Base-by-base conservation (phyloP, 257 asterid genomes). In the Capsicum baccatum region DNA sequence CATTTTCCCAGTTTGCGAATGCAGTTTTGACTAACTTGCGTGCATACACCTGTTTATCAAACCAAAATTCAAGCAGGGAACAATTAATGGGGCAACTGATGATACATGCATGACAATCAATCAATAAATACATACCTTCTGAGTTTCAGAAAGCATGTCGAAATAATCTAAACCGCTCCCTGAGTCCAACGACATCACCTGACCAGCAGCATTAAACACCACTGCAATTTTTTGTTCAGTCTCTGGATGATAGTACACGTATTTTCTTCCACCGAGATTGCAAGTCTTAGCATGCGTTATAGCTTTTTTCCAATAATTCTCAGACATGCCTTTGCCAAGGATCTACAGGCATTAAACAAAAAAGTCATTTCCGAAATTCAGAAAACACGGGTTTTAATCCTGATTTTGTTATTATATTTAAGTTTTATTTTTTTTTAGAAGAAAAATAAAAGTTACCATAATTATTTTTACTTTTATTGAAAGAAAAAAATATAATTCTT, bases 241-340 rank as follows among this genome's bases (percentile, higher is more conserved):
- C 69, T 55, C 71, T 6, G 5, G 17, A 58, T 47, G 21, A 59
- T 47, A 33, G 52, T 55, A 58, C 60, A 42, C 2, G 68, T 35
- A 63, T 82, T 52, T 63, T 83, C 88, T 48, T 19, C 60, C 80
- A 80, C 86, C 87, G 66, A 80, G 13, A 0, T 3, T 17, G 86
- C 95, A 92, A 4, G 85, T 80, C 70, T 6, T 80, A 6, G 97
- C 94, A 87, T 92, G 94, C 11, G 12, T 57, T 63, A 86, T 83
- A 2, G 84, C 83, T 52, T 37, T 86, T 15, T 82, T 81, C 95
- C 91, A 93, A 37, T 0, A 10, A 13, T 10, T 59, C 17, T 15
- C 47, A 11, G 83, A 63, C 55, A 55, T 71, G 81, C 14, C 52
- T 21, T 54, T 76, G 52, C 70, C 70, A 35, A 87, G 71, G 56